phyloP scores from a whole-genome alignment of 2,329 filamentous ascomycete species.

The Neonectria hederae region DNA sequence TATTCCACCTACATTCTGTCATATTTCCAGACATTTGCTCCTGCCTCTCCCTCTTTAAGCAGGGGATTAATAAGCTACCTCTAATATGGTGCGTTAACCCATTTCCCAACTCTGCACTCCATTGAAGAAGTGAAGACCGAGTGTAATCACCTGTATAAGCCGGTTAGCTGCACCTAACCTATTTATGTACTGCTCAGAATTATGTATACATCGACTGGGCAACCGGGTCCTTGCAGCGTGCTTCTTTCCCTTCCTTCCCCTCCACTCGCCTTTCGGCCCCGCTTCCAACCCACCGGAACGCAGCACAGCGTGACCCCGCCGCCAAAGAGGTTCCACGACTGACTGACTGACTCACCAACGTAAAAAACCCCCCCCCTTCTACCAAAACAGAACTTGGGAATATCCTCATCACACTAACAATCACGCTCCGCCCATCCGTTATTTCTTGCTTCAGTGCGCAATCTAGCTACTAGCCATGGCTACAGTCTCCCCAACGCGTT shows the following conservation, averaged over 20 bases:
- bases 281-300: conserved; percentile 3
- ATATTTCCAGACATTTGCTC: neutral
- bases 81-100: no score
- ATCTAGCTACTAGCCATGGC: conserved; percentile 24
- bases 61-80: no score
- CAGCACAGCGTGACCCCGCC: conserved; percentile 33
- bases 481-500: conserved; percentile 33
- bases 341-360: conserved; percentile 36
- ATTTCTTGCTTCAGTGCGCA: neutral
- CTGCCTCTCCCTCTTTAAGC: no score
- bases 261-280: conserved; percentile 28
- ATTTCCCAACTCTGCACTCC: no score
- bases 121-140: neutral
- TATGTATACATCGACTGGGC: neutral
- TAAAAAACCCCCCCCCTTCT: conserved; percentile 37
- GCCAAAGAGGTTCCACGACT: conserved; percentile 21
- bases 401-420: conserved; percentile 27
- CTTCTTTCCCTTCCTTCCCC: neutral
- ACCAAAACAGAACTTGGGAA: conserved; percentile 31
- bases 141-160: neutral
- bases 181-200: no score
- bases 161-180: neutral
- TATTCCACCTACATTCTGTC: no score
- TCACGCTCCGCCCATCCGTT: neutral
- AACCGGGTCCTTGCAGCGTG: neutral